Percentiles rank a stretch among this genome's conserved stretches.
Conservation (phyloP, 2,329 filamentous ascomycete species). For the Eutypa lata region DNA sequence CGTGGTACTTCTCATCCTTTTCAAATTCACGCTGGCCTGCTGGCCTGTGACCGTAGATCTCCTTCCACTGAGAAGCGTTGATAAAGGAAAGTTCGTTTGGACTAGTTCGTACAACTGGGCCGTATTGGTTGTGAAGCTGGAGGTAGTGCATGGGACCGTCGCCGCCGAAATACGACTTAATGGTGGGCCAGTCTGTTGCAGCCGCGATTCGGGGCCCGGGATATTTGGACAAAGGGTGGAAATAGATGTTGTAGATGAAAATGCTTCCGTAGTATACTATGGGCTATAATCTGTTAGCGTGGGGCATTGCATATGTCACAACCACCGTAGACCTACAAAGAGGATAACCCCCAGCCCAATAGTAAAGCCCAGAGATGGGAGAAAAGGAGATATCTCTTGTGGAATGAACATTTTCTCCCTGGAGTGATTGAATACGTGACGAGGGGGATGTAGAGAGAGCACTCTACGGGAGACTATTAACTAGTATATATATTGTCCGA, state of each 20-base stretch:
- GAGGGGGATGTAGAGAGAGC: too few species aligned
- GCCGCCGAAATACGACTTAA: not conserved
- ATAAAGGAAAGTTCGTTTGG: conserved; percentile 8
- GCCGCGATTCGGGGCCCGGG: not conserved
- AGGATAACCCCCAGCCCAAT: not conserved
- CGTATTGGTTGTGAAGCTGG: conserved; percentile 6
- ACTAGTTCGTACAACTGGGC: conserved; percentile 3
- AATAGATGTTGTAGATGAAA: conserved; percentile 3
- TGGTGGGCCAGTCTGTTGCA: conserved; percentile 1
- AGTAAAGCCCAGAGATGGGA: not conserved
- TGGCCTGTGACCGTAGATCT: conserved; percentile 6
- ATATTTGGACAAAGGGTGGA: conserved; percentile 6
- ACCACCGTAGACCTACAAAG: not conserved
- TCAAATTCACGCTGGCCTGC: conserved; percentile 4
- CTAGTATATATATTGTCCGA: too few species aligned
- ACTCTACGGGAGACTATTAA: too few species aligned
- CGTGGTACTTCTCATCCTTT: conserved; percentile 11
- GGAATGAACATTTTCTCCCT: too few species aligned
- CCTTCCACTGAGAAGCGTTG: conserved; percentile 3
- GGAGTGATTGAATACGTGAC: too few species aligned
- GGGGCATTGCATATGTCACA: not conserved
- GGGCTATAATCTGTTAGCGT: conserved; percentile 1
- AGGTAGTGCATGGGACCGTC: conserved; percentile 1
- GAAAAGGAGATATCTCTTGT: too few species aligned
- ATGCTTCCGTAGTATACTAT: not conserved